Percentiles rank a stretch among this genome's conserved stretches.
Conservation (phyloP, 768 basidiomycete species). For the Imleria badia region DNA sequence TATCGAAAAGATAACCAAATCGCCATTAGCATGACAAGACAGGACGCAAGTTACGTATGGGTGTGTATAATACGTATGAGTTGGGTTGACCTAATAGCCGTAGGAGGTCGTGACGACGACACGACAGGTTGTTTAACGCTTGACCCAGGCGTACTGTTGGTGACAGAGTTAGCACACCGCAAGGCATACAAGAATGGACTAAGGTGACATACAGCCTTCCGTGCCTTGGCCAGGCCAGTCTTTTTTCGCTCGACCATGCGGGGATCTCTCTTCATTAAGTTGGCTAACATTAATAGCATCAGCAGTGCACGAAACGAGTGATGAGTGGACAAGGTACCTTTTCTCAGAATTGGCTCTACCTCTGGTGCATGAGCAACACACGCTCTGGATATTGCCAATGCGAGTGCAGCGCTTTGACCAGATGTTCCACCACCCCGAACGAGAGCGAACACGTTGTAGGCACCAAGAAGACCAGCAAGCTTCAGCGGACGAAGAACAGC, state of each 20-base stretch:
- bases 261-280: conserved; percentile 86
- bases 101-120: not conserved
- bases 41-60: no score
- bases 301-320: not conserved
- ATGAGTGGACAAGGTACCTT: conserved; percentile 48
- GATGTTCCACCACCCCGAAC: conserved; percentile 87
- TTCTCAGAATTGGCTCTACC: conserved; percentile 61
- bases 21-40: not conserved
- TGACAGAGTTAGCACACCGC: conserved; percentile 6
- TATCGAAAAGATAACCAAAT: not conserved
- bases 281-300: conserved; percentile 48
- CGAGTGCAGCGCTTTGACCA: conserved; percentile 83
- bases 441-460: conserved; percentile 75
- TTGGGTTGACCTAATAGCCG: not conserved
- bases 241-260: conserved; percentile 99
- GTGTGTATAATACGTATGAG: not conserved
- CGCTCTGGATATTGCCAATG: conserved; percentile 73
- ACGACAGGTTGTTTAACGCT: conserved; percentile 49
- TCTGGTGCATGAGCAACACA: conserved; percentile 70
- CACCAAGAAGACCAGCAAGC: conserved; percentile 79
- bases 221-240: conserved; percentile 87
- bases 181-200: not conserved
- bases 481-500: conserved; percentile 80
- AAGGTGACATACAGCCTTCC: conserved; percentile 71
- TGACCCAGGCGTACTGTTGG: conserved; percentile 85